These are phyloP conservation scores for Voacanga thouarsii DNA, from an alignment of 257 asterid species.

Conservation along the genomic window DNA sequence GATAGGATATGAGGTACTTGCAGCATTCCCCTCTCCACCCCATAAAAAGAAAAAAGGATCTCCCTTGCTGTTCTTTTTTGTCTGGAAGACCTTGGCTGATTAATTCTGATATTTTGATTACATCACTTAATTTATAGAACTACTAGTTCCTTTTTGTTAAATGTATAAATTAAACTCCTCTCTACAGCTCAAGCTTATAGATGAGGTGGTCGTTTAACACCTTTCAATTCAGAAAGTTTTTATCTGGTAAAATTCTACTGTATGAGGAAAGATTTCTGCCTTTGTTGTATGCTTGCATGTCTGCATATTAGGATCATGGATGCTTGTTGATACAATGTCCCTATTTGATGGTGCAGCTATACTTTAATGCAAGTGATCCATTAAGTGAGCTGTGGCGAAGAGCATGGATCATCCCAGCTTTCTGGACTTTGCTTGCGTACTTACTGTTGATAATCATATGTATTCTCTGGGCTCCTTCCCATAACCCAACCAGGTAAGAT, in stretches of 20 bases:
- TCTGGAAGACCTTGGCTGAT: neutral
- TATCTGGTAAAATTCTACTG: neutral
- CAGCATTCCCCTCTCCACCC: neutral
- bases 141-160: neutral
- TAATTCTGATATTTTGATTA: neutral
- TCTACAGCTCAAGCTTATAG: no score
- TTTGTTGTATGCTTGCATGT: neutral
- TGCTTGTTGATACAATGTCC: neutral
- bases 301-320: neutral
- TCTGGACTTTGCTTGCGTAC: slow-evolving; percentile 86
- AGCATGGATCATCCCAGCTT: slow-evolving; percentile 95
- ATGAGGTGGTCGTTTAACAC: no score
- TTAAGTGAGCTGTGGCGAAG: slow-evolving; percentile 83
- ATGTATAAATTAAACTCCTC: no score
- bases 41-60: neutral
- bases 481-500: slow-evolving; percentile 84
- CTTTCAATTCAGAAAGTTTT: neutral
- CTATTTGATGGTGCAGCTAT: slow-evolving; percentile 46
- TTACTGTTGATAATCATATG: slow-evolving; percentile 69
- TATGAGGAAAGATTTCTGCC: neutral
- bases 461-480: slow-evolving; percentile 86
- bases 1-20: slow-evolving; percentile 92
- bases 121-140: neutral
- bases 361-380: slow-evolving; percentile 95
- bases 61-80: neutral